A percentile compares a stretch with the other conserved stretches of the same genome.
Evolutionary conservation across 179 eudicot species (phyloP).

Genomic region (Vitellaria paradoxa): DNA sequence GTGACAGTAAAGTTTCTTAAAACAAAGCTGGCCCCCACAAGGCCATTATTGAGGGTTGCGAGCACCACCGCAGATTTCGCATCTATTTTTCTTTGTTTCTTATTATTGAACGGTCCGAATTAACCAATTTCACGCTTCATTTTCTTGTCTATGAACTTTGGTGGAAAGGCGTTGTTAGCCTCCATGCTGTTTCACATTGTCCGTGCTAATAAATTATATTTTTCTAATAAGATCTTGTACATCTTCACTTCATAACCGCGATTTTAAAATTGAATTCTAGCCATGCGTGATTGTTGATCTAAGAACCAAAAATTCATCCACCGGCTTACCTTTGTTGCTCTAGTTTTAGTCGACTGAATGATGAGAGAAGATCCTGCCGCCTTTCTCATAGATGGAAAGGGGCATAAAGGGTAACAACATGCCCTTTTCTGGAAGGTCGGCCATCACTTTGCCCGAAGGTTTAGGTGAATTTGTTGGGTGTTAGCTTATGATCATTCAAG

Average conservation of each 20-base stretch:
- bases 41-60: neutral
- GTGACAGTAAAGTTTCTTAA: too few relatives aligned
- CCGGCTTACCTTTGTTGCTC: neutral
- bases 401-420: neutral
- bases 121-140: neutral
- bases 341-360: neutral
- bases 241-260: too few relatives aligned
- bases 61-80: neutral
- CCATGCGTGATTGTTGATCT: neutral
- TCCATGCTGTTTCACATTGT: too few relatives aligned
- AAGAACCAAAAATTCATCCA: neutral
- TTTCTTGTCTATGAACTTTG: neutral
- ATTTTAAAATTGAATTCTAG: too few relatives aligned
- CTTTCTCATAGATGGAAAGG: neutral
- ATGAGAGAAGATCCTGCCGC: neutral
- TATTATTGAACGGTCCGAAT: neutral
- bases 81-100: neutral
- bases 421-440: neutral
- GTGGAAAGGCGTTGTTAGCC: neutral
- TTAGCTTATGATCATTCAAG: neutral
- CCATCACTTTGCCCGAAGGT: too few relatives aligned
- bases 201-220: too few relatives aligned
- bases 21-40: neutral
- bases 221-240: too few relatives aligned
- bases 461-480: too few relatives aligned